Evolutionary conservation across 2,329 filamentous ascomycete genomes (phyloP).

Genomic region (Tolypocladium tropicale): DNA sequence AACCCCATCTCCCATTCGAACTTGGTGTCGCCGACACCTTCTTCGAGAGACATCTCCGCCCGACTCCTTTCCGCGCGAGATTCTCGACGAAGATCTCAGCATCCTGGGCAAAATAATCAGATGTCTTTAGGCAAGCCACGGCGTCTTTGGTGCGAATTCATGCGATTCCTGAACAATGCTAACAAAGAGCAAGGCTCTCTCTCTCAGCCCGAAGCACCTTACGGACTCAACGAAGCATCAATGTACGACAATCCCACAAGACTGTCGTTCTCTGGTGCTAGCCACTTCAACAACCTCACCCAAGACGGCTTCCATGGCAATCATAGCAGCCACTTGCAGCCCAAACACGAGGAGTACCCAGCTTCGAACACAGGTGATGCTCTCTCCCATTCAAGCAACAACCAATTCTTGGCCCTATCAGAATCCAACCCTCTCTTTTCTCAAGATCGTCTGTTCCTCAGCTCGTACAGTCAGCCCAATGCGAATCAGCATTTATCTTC

Average conservation of each 20-base stretch:
- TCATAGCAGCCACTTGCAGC: slow-evolving; percentile 11
- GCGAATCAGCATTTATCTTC: slow-evolving; percentile 12
- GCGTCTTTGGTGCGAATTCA: neutral
- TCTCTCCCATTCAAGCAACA: slow-evolving; percentile 9
- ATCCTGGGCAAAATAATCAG: slow-evolving; percentile 4
- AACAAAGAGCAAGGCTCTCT: slow-evolving; percentile 12
- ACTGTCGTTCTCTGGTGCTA: slow-evolving; percentile 13
- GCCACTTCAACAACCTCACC: slow-evolving; percentile 11
- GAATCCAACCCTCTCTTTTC: slow-evolving; percentile 22
- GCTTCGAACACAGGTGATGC: slow-evolving; percentile 10
- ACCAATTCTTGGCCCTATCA: slow-evolving; percentile 16
- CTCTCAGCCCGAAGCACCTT: slow-evolving; percentile 16
- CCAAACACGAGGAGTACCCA: slow-evolving; percentile 17
- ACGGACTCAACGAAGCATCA: slow-evolving; percentile 17
- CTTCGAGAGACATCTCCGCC: slow-evolving; percentile 15
- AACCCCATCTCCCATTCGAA: slow-evolving; percentile 28
- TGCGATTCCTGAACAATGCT: neutral
- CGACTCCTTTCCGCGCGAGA: slow-evolving; percentile 15
- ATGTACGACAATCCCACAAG: slow-evolving; percentile 20
- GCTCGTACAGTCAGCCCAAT: slow-evolving; percentile 13
- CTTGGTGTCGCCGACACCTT: slow-evolving; percentile 23
- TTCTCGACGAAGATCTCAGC: slow-evolving; percentile 9
- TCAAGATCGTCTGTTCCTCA: slow-evolving; percentile 19
- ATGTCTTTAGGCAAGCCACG: slow-evolving; percentile 6
- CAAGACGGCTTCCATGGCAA: slow-evolving; percentile 17